Evolutionary conservation across 768 basidiomycete species (phyloP).

Genomic region (Neoboletus magnificus): DNA sequence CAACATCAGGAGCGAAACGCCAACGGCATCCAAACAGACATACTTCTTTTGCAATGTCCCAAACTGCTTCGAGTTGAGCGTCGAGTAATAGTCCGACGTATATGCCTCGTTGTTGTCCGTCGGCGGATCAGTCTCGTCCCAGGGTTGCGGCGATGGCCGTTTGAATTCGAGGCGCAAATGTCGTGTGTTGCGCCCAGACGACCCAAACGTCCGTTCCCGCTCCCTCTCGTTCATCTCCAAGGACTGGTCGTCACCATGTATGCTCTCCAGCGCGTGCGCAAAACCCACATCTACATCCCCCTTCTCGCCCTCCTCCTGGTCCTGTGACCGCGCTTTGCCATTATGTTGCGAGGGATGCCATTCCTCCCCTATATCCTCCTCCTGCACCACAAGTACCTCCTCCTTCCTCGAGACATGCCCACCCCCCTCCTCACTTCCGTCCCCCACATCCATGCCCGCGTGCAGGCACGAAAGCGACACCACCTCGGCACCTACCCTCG

Average conservation of each 20-base stretch:
- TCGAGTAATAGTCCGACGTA: conserved; percentile 41
- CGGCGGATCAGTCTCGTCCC: conserved; percentile 59
- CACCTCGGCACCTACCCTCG: conserved; percentile 10
- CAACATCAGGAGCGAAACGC: not conserved
- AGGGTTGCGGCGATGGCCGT: conserved; percentile 57
- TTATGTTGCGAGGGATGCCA: conserved; percentile 27
- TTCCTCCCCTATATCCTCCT: conserved; percentile 23
- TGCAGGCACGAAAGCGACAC: conserved; percentile 33
- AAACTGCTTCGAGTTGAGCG: conserved; percentile 42
- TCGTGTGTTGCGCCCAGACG: conserved; percentile 30
- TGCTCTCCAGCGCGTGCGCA: conserved; percentile 9
- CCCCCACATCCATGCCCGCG: conserved; percentile 21
- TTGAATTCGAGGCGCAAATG: conserved; percentile 51
- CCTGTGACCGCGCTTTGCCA: conserved; percentile 9
- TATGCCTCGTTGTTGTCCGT: conserved; percentile 34
- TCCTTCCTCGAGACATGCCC: conserved; percentile 16
- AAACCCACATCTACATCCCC: conserved; percentile 17
- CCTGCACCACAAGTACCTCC: conserved; percentile 19
- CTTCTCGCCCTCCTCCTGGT: conserved; percentile 1
- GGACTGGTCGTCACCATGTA: conserved; percentile 3
- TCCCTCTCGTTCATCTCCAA: conserved; percentile 27
- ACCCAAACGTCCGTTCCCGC: conserved; percentile 21
- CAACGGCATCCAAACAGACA: conserved; percentile 15
- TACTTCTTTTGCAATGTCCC: conserved; percentile 43
- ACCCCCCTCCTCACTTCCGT: not conserved